Evolutionary conservation across 441 rosid genomes (phyloP).

Genomic region (Euphorbia celastroides): DNA sequence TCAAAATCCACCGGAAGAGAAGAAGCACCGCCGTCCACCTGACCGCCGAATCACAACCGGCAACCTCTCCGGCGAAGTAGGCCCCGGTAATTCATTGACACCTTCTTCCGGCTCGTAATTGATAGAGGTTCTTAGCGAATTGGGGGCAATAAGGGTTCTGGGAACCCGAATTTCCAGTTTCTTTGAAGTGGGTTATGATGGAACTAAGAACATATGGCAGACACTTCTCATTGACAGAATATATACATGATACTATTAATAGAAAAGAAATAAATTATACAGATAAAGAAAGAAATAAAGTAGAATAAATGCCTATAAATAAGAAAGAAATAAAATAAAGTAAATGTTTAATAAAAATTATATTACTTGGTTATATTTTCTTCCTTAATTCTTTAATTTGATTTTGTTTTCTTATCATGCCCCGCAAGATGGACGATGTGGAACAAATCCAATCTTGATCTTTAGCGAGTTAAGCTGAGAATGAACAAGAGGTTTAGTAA

Average conservation of each 20-base stretch:
- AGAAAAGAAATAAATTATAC: no score
- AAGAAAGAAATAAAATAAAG: no score
- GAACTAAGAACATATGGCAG: no score
- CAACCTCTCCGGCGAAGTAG: constrained; percentile 30
- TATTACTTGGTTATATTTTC: no score
- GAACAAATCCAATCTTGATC: not conserved
- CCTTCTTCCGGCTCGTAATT: constrained; percentile 39
- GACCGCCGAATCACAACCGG: constrained; percentile 47
- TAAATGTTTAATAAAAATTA: no score
- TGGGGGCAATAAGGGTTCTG: constrained; percentile 13
- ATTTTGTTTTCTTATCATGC: no score
- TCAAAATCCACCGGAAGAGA: no score
- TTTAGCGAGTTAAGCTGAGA: not conserved
- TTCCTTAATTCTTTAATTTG: no score
- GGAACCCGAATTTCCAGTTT: constrained; percentile 12
- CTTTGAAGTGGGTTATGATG: constrained; percentile 12
- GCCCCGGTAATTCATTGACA: constrained; percentile 13
- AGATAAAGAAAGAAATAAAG: no score
- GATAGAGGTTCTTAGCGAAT: constrained; percentile 34
- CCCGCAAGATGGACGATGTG: not conserved
- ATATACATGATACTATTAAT: no score
- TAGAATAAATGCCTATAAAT: no score
- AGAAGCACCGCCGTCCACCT: constrained; percentile 4
- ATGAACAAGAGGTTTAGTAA: not conserved
- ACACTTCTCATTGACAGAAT: no score